Conservation (phyloP, 768 basidiomycete genomes). For the Leccinum barrowsii region DNA sequence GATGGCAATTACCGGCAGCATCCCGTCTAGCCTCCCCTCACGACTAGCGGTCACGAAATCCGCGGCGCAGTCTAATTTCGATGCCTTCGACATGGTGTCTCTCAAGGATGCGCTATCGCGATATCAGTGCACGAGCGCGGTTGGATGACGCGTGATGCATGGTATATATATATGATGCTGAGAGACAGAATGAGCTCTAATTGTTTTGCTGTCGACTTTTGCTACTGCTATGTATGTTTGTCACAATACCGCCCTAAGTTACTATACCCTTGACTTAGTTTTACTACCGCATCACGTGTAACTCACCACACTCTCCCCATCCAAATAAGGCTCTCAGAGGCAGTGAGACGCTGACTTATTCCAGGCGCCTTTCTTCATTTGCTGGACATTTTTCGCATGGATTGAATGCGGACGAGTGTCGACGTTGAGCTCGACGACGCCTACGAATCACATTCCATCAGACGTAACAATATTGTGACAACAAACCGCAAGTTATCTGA, state of each 20-base stretch:
- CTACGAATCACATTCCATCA: neutral
- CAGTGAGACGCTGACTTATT: neutral
- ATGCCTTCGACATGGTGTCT: conserved; percentile 24
- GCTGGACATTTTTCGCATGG: neutral
- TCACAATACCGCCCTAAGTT: neutral
- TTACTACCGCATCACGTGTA: conserved; percentile 6
- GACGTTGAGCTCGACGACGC: neutral
- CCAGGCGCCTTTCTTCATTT: neutral
- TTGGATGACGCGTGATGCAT: neutral
- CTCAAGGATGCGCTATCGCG: conserved; percentile 27
- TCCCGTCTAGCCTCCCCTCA: conserved; percentile 6
- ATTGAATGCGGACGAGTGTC: neutral
- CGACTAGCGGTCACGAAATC: conserved; percentile 10
- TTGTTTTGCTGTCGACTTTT: conserved; percentile 5
- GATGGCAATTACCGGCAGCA: conserved; percentile 1
- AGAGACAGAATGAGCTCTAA: neutral
- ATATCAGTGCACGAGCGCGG: conserved; percentile 17
- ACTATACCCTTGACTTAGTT: conserved; percentile 8
- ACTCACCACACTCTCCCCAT: conserved; percentile 7
- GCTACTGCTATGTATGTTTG: neutral
- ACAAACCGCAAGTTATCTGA: neutral
- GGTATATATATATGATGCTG: neutral
- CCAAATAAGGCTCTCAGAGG: neutral
- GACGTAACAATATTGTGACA: neutral
- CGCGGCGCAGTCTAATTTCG: conserved; percentile 5